These are phyloP conservation scores for Diaporthe destruens DNA, from an alignment of 2,329 filamentous ascomycete genomes.

Conservation along the genomic window DNA sequence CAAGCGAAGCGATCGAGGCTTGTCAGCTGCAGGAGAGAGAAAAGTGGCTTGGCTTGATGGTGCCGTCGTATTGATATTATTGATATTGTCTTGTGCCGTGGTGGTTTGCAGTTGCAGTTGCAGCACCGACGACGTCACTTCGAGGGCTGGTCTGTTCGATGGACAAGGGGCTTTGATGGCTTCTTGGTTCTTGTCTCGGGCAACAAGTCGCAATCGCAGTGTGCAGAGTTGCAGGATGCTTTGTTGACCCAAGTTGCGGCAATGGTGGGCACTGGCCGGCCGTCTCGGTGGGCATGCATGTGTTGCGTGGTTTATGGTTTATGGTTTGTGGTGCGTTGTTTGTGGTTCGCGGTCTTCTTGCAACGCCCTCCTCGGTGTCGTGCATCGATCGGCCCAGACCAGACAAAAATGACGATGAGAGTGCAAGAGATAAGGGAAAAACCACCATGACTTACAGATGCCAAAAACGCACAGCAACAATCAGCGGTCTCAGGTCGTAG, in stretches of 20 bases:
- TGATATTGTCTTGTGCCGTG: not conserved
- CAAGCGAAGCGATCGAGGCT: not conserved
- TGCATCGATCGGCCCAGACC: not conserved
- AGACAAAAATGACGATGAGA: conserved; percentile 12
- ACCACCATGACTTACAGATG: conserved; percentile 12
- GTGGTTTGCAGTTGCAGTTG: not conserved
- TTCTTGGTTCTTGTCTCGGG: conserved; percentile 1
- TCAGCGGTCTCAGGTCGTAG: conserved; percentile 13
- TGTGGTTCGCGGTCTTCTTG: not conserved
- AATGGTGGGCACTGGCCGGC: not conserved
- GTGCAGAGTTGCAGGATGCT: not conserved
- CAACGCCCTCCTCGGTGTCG: conserved; percentile 1
- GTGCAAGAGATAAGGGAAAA: conserved; percentile 1
- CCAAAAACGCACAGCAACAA: not conserved
- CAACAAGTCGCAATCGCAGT: not conserved
- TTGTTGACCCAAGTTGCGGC: not conserved
- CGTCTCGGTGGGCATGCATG: not conserved
- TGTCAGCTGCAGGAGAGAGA: not conserved
- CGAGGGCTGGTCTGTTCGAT: not conserved
- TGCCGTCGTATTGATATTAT: conserved; percentile 5
- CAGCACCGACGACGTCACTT: conserved; percentile 17
- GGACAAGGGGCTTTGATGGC: conserved; percentile 1
- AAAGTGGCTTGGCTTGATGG: not conserved
- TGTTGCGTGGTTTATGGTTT: not conserved
- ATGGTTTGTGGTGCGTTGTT: not conserved